Base-by-base conservation (phyloP, 2,329 filamentous ascomycete genomes). In the Fusarium caatingaense region DNA sequence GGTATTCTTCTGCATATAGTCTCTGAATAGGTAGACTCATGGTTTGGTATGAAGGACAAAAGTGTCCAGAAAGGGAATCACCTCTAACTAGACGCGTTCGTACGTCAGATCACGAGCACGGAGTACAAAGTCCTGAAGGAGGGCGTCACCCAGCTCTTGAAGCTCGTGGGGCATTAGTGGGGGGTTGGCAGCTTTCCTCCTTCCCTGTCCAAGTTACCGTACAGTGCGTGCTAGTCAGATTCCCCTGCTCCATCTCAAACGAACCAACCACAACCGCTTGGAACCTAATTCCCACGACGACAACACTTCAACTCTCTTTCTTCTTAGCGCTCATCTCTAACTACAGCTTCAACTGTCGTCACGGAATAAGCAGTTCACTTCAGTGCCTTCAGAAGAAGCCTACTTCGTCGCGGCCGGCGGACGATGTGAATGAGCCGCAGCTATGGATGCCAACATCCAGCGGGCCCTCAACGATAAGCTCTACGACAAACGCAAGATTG, bases 401-500 rank as follows among this genome's bases (percentile, higher is more conserved):
- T 44, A 58, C 49, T 53, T 64, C 50, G 60, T 71, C 63, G 60
- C 62, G 60, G 59, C 49, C 18, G 44, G 72, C 64, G 68, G 64
- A 51, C 55, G 59, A 72, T 74, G 73, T 72, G 63, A 66, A 66
- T 63, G 62, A 68, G 64, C 64, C 58, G 65, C 65, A 76, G 77
- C 62, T 76, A 98, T 98, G 94, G 95, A 98, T 84, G 86, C 88
- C 77, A 91, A 90, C 78, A 93, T 98, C 79, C 93, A 97, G 82
- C 93, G 95, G 75, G 88, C 94, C 73, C 86, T 99, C 78, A 97
- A 97, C 79, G 96, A 99, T 83, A 99, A 98, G 88, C 91, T 98
- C 78, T 99, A 99, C 81, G 96, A 99, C 79, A 97, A 97, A 85
- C 90, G 97, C 79, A 99, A 99, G 82, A 91, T 94, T 77, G 96